Evolutionary conservation across 2,329 filamentous ascomycete species (phyloP).

Genomic region (Penicillium sclerotiorum): DNA sequence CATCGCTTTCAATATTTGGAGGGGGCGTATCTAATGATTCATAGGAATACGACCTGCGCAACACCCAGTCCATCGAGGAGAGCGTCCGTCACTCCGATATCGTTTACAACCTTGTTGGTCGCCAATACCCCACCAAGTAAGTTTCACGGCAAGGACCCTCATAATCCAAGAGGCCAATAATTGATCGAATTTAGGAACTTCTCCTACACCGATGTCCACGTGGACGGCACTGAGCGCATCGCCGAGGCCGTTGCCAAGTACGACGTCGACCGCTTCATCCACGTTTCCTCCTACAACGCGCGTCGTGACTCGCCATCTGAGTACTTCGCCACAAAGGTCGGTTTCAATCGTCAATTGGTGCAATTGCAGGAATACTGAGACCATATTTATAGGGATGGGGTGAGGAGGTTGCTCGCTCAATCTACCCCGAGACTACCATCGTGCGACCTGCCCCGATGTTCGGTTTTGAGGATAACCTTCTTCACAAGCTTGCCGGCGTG

Average conservation of each 20-base stretch:
- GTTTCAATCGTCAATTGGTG: constrained; percentile 14
- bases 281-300: constrained; percentile 94
- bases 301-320: constrained; percentile 77
- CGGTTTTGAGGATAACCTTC: constrained; percentile 89
- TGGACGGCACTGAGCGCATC: constrained; percentile 90
- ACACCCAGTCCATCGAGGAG: constrained; percentile 94
- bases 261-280: constrained; percentile 94
- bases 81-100: constrained; percentile 96
- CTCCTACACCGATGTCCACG: constrained; percentile 84
- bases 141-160: constrained; percentile 26
- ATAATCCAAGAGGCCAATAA: constrained; percentile 1
- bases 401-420: constrained; percentile 79
- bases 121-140: constrained; percentile 94
- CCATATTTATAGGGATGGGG: constrained; percentile 62
- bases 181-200: constrained; percentile 72
- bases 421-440: constrained; percentile 96
- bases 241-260: constrained; percentile 95
- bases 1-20: background rate
- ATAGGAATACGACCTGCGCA: constrained; percentile 91
- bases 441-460: constrained; percentile 93
- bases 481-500: constrained; percentile 79
- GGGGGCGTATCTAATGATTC: background rate
- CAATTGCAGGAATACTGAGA: constrained; percentile 14
- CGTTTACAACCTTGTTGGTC: constrained; percentile 93
- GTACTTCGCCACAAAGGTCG: constrained; percentile 87